A percentile compares a stretch with the other conserved stretches of the same genome.
Conservation (phyloP, 1,139 yeast genomes). For the Blastobotrys ciferrii region DNA sequence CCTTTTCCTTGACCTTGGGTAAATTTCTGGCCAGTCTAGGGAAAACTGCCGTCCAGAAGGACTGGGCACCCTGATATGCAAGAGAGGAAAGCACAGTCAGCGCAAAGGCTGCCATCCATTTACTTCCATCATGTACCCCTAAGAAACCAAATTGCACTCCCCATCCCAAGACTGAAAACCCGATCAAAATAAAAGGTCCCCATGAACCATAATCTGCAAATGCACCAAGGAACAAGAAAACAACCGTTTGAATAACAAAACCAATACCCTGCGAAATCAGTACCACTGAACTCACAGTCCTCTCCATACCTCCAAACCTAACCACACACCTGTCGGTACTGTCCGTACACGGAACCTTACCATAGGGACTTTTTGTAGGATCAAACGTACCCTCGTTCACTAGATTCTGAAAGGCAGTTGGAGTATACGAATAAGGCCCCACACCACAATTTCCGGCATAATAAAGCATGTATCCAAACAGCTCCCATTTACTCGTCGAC, state of each 20-base stretch:
- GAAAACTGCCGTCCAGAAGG: conserved; percentile 23
- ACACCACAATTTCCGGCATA: conserved; percentile 24
- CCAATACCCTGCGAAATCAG: conserved; percentile 19
- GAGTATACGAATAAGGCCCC: conserved; percentile 21
- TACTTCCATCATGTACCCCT: conserved; percentile 15
- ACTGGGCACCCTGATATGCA: conserved; percentile 18
- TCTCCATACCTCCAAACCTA: conserved; percentile 11
- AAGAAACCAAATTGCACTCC: conserved; percentile 22
- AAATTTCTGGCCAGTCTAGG: conserved; percentile 22
- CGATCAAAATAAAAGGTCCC: conserved; percentile 19
- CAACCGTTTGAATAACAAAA: conserved; percentile 21
- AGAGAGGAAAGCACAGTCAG: conserved; percentile 18
- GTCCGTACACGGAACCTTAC: conserved; percentile 7
- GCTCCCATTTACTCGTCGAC: conserved; percentile 19
- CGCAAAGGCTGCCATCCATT: conserved; percentile 20
- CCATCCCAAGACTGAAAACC: conserved; percentile 20
- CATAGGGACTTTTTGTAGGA: conserved; percentile 11
- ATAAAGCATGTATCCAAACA: conserved; percentile 21
- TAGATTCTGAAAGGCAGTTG: conserved; percentile 17
- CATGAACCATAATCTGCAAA: conserved; percentile 22
- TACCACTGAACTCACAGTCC: conserved; percentile 13
- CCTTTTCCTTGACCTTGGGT: conserved; percentile 21
- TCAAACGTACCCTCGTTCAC: conserved; percentile 16
- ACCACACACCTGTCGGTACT: conserved; percentile 11
- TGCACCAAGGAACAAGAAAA: conserved; percentile 22